A percentile compares a stretch with the other conserved stretches of the same genome.
phyloP scores from a whole-genome alignment of 306 rosid genomes.

The Dalbergia oliveri region DNA sequence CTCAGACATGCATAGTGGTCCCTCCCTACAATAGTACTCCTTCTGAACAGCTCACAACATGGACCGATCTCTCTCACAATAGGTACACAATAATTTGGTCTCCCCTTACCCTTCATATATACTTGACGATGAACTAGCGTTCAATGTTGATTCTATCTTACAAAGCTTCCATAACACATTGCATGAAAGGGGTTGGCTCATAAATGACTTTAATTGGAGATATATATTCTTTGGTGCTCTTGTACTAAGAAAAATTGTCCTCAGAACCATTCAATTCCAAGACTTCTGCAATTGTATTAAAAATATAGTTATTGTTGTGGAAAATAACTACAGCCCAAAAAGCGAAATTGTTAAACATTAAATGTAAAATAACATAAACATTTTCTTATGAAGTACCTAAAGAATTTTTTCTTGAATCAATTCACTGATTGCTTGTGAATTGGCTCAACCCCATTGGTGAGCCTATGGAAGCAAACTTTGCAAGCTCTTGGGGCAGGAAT shows the following conservation, averaged over 20 bases:
- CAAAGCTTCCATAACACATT: too few relatives aligned
- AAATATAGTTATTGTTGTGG: too few relatives aligned
- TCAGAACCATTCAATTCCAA: too few relatives aligned
- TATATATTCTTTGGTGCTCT: too few relatives aligned
- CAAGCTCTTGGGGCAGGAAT: slow-evolving; percentile 67
- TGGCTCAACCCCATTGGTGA: slow-evolving; percentile 74
- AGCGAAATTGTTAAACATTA: too few relatives aligned
- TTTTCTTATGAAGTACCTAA: too few relatives aligned
- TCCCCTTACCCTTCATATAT: neutral
- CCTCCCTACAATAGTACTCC: slow-evolving; percentile 5
- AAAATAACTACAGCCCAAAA: too few relatives aligned
- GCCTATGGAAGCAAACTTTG: slow-evolving; percentile 64
- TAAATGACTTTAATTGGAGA: slow-evolving; percentile 4
- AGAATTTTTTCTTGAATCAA: too few relatives aligned
- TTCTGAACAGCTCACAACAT: neutral
- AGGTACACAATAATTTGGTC: neutral
- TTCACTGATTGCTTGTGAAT: slow-evolving; percentile 64
- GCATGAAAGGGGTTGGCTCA: neutral
- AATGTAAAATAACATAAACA: too few relatives aligned
- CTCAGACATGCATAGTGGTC: slow-evolving; percentile 57
- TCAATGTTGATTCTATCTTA: too few relatives aligned
- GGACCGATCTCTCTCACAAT: neutral
- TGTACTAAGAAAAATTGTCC: too few relatives aligned
- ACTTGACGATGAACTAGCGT: neutral
- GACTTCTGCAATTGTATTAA: too few relatives aligned